Evolutionary conservation across 2,329 filamentous ascomycete genomes (phyloP).

Genomic region (Paracoccidioides lutzii): DNA sequence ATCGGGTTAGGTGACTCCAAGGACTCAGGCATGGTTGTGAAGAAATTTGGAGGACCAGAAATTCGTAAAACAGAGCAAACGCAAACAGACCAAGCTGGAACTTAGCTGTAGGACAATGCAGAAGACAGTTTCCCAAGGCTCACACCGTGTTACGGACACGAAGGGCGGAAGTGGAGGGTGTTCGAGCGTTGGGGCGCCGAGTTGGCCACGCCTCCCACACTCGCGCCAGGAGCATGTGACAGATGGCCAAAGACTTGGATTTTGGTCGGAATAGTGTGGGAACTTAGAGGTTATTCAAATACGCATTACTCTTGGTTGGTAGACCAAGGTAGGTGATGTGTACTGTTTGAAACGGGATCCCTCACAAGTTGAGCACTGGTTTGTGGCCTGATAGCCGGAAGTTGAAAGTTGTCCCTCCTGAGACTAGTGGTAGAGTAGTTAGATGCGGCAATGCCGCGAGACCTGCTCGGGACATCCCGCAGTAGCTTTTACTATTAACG

Average conservation of each 20-base stretch:
- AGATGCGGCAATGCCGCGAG: not conserved
- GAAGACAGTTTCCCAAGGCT: not conserved
- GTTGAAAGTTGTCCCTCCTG: not conserved
- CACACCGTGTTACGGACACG: not conserved
- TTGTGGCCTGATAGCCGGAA: not conserved
- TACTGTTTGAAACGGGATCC: not conserved
- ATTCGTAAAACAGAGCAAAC: not conserved
- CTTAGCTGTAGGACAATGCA: not conserved
- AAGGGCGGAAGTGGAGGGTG: not conserved
- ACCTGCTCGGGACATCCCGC: too few relatives aligned
- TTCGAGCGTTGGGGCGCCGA: not conserved
- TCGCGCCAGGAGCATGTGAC: not conserved
- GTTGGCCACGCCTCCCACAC: not conserved
- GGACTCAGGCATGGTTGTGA: slow-evolving; percentile 17
- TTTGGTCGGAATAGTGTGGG: too few relatives aligned
- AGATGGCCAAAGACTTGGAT: not conserved
- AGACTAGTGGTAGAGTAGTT: not conserved
- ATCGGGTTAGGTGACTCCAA: slow-evolving; percentile 48
- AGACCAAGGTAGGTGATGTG: not conserved
- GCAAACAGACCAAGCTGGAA: not conserved
- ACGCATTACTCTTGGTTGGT: not conserved
- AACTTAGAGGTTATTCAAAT: not conserved
- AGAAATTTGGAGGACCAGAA: not conserved
- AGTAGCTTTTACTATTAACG: too few relatives aligned
- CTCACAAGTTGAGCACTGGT: not conserved